Base-by-base conservation (phyloP, 2,329 filamentous ascomycete genomes). In the Dactylonectria macrodidyma region DNA sequence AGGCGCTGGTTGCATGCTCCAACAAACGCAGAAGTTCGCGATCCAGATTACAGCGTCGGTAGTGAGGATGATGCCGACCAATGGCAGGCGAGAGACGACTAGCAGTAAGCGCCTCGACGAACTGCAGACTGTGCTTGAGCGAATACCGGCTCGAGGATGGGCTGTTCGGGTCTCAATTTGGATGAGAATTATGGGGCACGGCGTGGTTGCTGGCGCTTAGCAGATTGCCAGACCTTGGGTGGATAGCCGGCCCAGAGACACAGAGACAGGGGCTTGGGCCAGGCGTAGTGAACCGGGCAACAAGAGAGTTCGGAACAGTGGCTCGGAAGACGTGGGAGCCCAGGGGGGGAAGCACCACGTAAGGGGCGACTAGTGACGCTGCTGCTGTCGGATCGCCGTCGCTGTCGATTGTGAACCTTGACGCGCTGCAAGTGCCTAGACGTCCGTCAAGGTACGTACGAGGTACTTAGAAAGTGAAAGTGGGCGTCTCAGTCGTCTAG, bases 91-190 rank as follows among this genome's bases (percentile, higher is more conserved):
- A 46, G 66, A 48, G 48, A 71, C 44, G 65, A 59, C 61, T 66
- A 36, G 52, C 59, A 51, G 63, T 75, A 77, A 77, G 75, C 75
- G 75, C 75, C 70, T 59, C 11, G 56, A 74, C 55, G 65, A 62
- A 61, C 57, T 66, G 56, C 50, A 62, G 50, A 22, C 56, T 36
- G 62, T 61, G 57, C 67, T 67, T 70, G 59, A 65, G 70, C 68
- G 66, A 75, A 68, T 73, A 60, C 60, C 65, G 65, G 50, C 41
- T 36, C 26, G 54, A 65, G 57, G 46, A 54, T 59, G 52, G 44
- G 64, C 44, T 47, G 65, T 34, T 58, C 26, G 59, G 54, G 46
- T 65, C 61, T 64, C 52, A 30, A 59, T 68, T 69, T 63, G 58
- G 55, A 71, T 41, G 30, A 61, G 66, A 66, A 59, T 67, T 66